Percentiles rank a stretch among this genome's conserved stretches.
These are phyloP conservation scores for Pythium utonaiense DNA, from an alignment of 352 stramenopile genomes.

Conservation along the genomic window DNA sequence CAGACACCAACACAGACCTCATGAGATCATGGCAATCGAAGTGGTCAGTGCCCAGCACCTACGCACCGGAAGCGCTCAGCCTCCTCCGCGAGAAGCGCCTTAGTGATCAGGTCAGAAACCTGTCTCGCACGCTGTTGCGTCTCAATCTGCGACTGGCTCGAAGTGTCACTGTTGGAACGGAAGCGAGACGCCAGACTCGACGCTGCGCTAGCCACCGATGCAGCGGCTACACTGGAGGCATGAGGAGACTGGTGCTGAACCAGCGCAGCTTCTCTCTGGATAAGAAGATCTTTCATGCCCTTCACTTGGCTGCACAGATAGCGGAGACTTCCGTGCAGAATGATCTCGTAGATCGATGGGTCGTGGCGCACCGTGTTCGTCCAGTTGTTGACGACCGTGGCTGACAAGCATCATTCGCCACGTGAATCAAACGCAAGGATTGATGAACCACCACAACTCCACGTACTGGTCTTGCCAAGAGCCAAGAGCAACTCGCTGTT, in stretches of 20 bases:
- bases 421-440: not conserved
- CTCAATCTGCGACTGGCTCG: conserved; percentile 33
- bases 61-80: conserved; percentile 51
- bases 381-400: too few relatives aligned
- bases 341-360: conserved; percentile 59
- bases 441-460: not conserved
- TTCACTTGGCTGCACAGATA: conserved; percentile 56
- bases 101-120: conserved; percentile 41
- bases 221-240: conserved; percentile 11
- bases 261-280: conserved; percentile 37
- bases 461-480: conserved; percentile 48
- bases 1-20: too few relatives aligned
- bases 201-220: conserved; percentile 31
- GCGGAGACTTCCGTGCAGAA: conserved; percentile 61
- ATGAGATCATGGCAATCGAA: too few relatives aligned
- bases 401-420: conserved; percentile 21
- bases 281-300: conserved; percentile 60
- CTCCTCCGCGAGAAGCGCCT: conserved; percentile 59
- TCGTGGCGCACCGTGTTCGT: conserved; percentile 45
- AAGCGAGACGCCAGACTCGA: conserved; percentile 44
- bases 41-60: too few relatives aligned
- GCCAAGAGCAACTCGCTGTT: conserved; percentile 34
- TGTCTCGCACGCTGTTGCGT: conserved; percentile 41
- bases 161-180: conserved; percentile 23
- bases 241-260: conserved; percentile 10